Conservation (phyloP, 2,329 filamentous ascomycete genomes). For the Aureobasidium sp. region DNA sequence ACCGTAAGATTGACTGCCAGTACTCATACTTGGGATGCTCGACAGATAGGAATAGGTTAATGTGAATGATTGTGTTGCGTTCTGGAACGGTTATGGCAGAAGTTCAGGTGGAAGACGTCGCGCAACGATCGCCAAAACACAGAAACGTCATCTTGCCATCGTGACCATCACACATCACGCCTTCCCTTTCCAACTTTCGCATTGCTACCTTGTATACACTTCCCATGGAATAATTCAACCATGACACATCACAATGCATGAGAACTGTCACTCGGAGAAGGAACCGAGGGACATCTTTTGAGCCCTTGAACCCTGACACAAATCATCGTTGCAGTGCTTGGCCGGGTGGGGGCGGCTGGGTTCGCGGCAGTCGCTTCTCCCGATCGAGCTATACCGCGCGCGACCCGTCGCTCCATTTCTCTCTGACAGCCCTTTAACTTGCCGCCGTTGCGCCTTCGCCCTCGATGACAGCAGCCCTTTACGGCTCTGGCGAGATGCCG, state of each 20-base stretch:
- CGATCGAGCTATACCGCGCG: neutral
- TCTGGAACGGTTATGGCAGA: neutral
- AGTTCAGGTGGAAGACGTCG: neutral
- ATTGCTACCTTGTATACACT: neutral
- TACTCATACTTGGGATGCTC: neutral
- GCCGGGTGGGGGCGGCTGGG: neutral
- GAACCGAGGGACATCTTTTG: neutral
- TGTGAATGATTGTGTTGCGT: neutral
- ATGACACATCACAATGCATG: neutral
- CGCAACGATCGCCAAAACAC: neutral
- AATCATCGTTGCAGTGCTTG: neutral
- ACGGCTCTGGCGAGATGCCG: neutral
- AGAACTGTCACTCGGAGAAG: neutral
- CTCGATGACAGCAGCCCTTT: neutral
- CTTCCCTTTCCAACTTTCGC: neutral
- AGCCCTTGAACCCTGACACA: neutral
- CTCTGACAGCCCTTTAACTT: neutral
- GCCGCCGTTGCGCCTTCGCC: neutral
- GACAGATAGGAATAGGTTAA: neutral
- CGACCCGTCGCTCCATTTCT: neutral
- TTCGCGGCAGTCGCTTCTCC: constrained; percentile 4
- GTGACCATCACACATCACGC: neutral
- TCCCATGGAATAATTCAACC: neutral
- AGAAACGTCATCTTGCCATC: constrained; percentile 1
- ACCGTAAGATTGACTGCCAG: constrained; percentile 17